Evolutionary conservation across 768 basidiomycete genomes (phyloP).

Genomic region (Boletus rex-veris): DNA sequence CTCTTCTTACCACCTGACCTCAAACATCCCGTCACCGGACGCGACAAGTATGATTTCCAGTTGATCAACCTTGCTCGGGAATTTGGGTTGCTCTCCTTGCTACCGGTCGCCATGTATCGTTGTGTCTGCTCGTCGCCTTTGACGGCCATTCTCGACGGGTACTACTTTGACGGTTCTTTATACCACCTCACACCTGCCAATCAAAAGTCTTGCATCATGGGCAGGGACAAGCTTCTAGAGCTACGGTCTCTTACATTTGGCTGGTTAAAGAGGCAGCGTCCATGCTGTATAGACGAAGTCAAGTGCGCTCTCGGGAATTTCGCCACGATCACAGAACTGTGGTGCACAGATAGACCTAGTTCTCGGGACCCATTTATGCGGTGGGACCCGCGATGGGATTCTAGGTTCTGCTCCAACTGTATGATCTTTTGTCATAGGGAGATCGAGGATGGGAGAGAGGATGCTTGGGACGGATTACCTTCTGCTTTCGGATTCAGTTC

Average conservation of each 20-base stretch:
- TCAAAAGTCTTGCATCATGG: constrained; percentile 24
- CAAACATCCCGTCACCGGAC: constrained; percentile 17
- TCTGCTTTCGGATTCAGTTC: constrained; percentile 20
- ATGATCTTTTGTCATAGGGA: constrained; percentile 23
- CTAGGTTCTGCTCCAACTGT: constrained; percentile 18
- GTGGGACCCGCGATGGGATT: constrained; percentile 22
- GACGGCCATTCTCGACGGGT: constrained; percentile 23
- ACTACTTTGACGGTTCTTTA: constrained; percentile 15
- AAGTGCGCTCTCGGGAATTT: constrained; percentile 22
- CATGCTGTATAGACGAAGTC: constrained; percentile 18
- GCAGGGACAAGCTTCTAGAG: constrained; percentile 23
- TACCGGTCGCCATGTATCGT: constrained; percentile 25
- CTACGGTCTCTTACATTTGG: constrained; percentile 18
- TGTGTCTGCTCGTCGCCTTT: constrained; percentile 18
- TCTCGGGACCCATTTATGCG: constrained; percentile 23
- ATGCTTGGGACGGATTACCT: constrained; percentile 19
- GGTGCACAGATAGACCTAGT: constrained; percentile 16
- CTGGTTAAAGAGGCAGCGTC: constrained; percentile 15
- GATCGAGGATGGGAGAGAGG: constrained; percentile 26
- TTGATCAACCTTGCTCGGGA: constrained; percentile 24
- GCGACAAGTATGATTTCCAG: constrained; percentile 26
- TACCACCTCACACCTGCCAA: constrained; percentile 19
- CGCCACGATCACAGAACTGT: constrained; percentile 20
- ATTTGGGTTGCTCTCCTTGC: constrained; percentile 20
- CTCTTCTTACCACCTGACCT: constrained; percentile 23